Base-by-base conservation (phyloP, 1,284 basidiomycete species). In the Irpex lacteus region DNA sequence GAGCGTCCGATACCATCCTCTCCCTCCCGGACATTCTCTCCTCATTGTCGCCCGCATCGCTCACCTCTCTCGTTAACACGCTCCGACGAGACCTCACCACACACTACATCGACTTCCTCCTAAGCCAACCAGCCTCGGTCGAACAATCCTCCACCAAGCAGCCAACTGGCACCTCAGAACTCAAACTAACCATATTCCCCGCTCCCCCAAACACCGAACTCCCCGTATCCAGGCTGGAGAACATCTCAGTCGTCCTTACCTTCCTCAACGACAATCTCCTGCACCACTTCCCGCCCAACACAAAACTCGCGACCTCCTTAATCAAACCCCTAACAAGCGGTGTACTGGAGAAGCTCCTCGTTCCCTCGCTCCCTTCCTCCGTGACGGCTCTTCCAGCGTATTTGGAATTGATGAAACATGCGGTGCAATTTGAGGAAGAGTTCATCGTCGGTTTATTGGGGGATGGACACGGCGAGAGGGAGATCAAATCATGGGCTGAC, bases 341-440 rank as follows among this genome's bases (percentile, higher is more conserved):
- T 19, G 71, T 94, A 13, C 80, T 95, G 50, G 82, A 85, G 59
- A 80, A 85, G 66, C 74, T 94, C 26, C 80, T 95, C 21, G 77
- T 89, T 47, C 85, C 90, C 0, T 81, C 82, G 15, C 76, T 95
- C 4, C 92, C 93, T 0, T 82, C 85, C 0, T 82, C 86, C 2
- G 80, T 89, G 44, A 75, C 80, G 5, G 74, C 73, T 1, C 78
- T 95, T 0, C 85, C 88, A 1, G 65, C 76, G 0, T 95, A 89
- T 73, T 75, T 95, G n/a, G 72, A 78, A 6, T 74, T 90, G 8
- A 74, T 87, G 0, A 70, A 80, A 11, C 74, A 78, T 9, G 85
- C 89, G 2, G 85, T 90, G 0, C 71, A 74, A 1, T 89, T 92
- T 59, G 94, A 95, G 75, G 77, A 81, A 9, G 76, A 78, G 37